A percentile compares a stretch with the other conserved stretches of the same genome.
These are phyloP conservation scores for Pichia sp. DNA, from an alignment of 1,139 yeast genomes.

Conservation along the genomic window DNA sequence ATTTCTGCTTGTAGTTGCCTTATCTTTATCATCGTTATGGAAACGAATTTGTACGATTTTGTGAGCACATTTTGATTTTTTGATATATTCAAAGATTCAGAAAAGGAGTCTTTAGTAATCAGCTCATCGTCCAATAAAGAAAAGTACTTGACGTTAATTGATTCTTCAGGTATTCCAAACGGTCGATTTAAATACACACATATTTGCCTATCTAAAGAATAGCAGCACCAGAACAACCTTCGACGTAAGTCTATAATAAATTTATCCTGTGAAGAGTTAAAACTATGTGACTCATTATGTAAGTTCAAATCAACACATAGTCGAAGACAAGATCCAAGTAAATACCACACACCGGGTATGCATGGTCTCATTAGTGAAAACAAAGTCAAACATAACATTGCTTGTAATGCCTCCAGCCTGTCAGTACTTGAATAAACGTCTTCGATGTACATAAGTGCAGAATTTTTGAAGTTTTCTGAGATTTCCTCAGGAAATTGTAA, in stretches of 20 bases:
- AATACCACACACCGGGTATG: slow-evolving; percentile 90
- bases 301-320: slow-evolving; percentile 78
- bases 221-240: slow-evolving; percentile 84
- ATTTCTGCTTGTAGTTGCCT: slow-evolving; percentile 74
- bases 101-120: slow-evolving; percentile 30
- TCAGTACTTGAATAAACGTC: slow-evolving; percentile 52
- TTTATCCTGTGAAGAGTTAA: slow-evolving; percentile 33
- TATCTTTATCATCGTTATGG: slow-evolving; percentile 58
- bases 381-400: slow-evolving; percentile 56
- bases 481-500: slow-evolving; percentile 60
- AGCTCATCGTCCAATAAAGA: slow-evolving; percentile 66
- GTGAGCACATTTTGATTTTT: slow-evolving; percentile 29
- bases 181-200: slow-evolving; percentile 70
- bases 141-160: slow-evolving; percentile 60
- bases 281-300: slow-evolving; percentile 39
- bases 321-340: slow-evolving; percentile 72
- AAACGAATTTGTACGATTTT: slow-evolving; percentile 61
- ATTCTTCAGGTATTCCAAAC: slow-evolving; percentile 67
- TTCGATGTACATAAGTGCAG: slow-evolving; percentile 59
- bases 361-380: slow-evolving; percentile 73
- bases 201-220: slow-evolving; percentile 72
- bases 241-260: slow-evolving; percentile 63
- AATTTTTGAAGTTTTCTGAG: slow-evolving; percentile 63
- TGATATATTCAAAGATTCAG: too few relatives aligned
- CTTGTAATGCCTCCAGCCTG: slow-evolving; percentile 65